phyloP scores from a whole-genome alignment of 352 stramenopile genomes.

The Bremia lactucae region DNA sequence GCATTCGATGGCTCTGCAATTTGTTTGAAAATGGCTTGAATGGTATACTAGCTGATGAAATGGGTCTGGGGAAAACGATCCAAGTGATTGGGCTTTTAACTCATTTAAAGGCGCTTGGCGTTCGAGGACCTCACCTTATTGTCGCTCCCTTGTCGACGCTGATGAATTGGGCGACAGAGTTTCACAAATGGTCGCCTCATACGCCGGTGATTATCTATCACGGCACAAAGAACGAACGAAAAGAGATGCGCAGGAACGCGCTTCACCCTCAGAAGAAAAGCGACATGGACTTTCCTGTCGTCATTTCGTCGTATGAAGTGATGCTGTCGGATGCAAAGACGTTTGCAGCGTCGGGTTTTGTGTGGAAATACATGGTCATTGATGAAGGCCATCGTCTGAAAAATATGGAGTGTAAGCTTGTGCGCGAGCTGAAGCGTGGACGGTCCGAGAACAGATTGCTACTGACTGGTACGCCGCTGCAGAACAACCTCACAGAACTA shows the following conservation, averaged over 20 bases:
- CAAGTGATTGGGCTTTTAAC: conserved; percentile 90
- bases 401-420: conserved; percentile 93
- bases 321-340: conserved; percentile 62
- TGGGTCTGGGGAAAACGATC: conserved; percentile 88
- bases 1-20: conserved; percentile 94
- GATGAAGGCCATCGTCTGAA: conserved; percentile 98
- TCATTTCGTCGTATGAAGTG: conserved; percentile 86
- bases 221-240: conserved; percentile 59
- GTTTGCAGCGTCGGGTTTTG: conserved; percentile 51
- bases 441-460: conserved; percentile 90
- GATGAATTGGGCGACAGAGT: conserved; percentile 94
- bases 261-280: conserved; percentile 42
- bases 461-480: conserved; percentile 93
- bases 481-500: conserved; percentile 97
- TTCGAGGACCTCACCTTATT: conserved; percentile 93
- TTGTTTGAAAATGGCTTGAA: conserved; percentile 96
- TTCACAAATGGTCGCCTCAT: conserved; percentile 60
- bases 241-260: conserved; percentile 32
- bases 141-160: conserved; percentile 96
- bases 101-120: conserved; percentile 86
- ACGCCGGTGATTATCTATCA: conserved; percentile 98
- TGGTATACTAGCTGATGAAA: conserved; percentile 84
- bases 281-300: conserved; percentile 64
- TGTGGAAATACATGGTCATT: conserved; percentile 94
- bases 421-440: conserved; percentile 90